Evolutionary conservation across 1,139 yeast species (phyloP).

Genomic region (Geotrichum reessii): DNA sequence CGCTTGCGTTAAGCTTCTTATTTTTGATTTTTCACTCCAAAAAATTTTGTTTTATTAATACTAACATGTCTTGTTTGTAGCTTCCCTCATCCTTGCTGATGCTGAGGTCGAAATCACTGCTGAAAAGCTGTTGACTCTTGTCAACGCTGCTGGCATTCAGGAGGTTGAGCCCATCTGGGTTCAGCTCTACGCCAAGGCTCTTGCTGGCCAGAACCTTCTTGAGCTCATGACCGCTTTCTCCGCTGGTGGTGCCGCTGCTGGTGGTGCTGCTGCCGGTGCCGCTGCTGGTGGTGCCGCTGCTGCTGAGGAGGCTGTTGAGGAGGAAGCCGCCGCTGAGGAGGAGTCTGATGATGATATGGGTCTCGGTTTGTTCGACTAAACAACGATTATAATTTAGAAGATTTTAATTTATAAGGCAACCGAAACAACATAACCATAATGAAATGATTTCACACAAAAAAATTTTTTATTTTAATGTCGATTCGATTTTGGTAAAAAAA

Average conservation of each 20-base stretch:
- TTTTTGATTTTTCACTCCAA: neutral
- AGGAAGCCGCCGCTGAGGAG: slow-evolving; percentile 31
- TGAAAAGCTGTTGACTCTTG: slow-evolving; percentile 79
- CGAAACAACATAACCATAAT: neutral
- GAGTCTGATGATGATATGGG: slow-evolving; percentile 39
- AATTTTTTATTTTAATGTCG: too few species aligned
- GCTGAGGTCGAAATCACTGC: slow-evolving; percentile 92
- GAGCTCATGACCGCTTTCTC: slow-evolving; percentile 69
- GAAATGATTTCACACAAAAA: neutral
- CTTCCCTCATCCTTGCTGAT: slow-evolving; percentile 97
- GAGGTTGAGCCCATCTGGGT: slow-evolving; percentile 49
- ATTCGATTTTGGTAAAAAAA: too few species aligned
- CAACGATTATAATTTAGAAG: slow-evolving; percentile 4
- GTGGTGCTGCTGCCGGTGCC: slow-evolving; percentile 45
- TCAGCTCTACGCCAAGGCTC: slow-evolving; percentile 85
- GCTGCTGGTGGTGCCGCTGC: slow-evolving; percentile 58
- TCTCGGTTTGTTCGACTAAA: slow-evolving; percentile 39
- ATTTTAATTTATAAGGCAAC: neutral
- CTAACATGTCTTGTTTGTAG: slow-evolving; percentile 31
- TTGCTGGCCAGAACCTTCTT: slow-evolving; percentile 51
- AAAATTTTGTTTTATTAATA: neutral
- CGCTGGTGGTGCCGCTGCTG: slow-evolving; percentile 83
- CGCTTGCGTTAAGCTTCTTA: neutral
- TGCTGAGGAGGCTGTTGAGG: slow-evolving; percentile 58
- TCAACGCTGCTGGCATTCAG: slow-evolving; percentile 85